Base-by-base conservation (phyloP, 192 early-diverging fungal genomes). In the Diversispora epigaea region DNA sequence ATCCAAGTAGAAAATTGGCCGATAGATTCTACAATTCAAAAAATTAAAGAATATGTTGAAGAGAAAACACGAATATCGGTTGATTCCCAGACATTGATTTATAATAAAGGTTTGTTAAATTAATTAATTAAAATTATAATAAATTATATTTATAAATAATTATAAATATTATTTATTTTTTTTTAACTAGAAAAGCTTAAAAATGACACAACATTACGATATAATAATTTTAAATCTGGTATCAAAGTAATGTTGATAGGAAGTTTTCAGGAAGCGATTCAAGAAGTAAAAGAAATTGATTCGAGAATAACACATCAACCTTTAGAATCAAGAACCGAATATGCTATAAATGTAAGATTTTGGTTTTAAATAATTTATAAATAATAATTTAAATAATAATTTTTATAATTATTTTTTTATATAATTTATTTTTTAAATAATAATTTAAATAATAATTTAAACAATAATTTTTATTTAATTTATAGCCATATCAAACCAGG, bases 191-290 rank as follows among this genome's bases (percentile, higher is more conserved):
- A n/a, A 41, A 8, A 32, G 3, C n/a, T 77, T 19, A 76, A 49
- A 40, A 75, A 81, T 52, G 61, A 69, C 14, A 22, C 15, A 4
- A 77, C 73, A 4, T 52, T 89, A 22, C 40, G 8, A 19, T 64
- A 54, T 14, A 47, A 83, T 2, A 74, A 77, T 41, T n/a, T 86
- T 3, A 62, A 40, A 12, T 32, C 47, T 9, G 78, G 71, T 10
- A 68, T 71, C 41, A 90, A 89, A 71, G 15, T 89, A 4, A 77
- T 87, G 60, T 63, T 91, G n/a, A 73, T 91, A 64, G 90, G 90
- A 55, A 82, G 83, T 40, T 68, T 67, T 19, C 68, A 80, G 19
- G 44, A 74, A 21, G 83, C 81, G 2, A 70, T 89, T 11, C 60
- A 79, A 39, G 47, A 21, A 3, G 47, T 87, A 5, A 76, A 81